Conservation (phyloP, 495 filamentous ascomycete genomes). For the Neurospora intermedia region DNA sequence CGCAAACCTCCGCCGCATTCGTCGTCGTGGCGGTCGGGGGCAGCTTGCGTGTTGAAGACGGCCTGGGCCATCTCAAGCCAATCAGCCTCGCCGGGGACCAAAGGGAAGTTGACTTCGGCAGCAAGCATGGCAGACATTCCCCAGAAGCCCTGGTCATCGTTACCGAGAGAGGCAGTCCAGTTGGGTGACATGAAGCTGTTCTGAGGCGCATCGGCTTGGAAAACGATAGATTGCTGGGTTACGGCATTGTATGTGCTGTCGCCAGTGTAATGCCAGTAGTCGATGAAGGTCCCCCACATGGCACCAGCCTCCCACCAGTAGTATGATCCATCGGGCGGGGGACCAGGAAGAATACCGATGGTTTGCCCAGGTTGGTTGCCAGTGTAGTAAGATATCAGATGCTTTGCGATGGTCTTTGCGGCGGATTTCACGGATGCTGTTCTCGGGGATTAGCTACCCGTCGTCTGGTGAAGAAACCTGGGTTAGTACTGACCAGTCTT, state of each 20-base stretch:
- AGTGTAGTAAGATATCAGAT: conserved; percentile 53
- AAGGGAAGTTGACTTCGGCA: conserved; percentile 50
- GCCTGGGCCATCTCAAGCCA: conserved; percentile 78
- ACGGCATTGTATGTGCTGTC: conserved; percentile 51
- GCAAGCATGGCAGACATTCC: conserved; percentile 58
- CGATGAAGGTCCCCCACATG: conserved; percentile 56
- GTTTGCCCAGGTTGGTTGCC: conserved; percentile 51
- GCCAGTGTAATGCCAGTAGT: conserved; percentile 60
- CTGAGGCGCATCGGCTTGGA: conserved; percentile 43
- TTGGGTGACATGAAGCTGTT: conserved; percentile 54
- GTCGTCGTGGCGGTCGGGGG: conserved; percentile 46
- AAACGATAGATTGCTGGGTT: conserved; percentile 41
- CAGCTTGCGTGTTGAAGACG: conserved; percentile 64
- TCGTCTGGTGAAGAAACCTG: not conserved
- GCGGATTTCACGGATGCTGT: conserved; percentile 18
- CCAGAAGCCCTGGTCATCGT: conserved; percentile 64
- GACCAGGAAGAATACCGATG: conserved; percentile 32
- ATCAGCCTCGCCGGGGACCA: conserved; percentile 50
- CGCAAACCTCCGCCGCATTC: conserved; percentile 66
- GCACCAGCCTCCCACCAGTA: conserved; percentile 74
- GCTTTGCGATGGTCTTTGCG: conserved; percentile 22
- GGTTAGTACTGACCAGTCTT: conserved; percentile 3
- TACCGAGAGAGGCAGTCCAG: conserved; percentile 50
- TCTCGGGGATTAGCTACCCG: not conserved
- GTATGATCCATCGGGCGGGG: conserved; percentile 21